phyloP scores from a whole-genome alignment of 768 basidiomycete genomes.

The Termitomyces heimii region DNA sequence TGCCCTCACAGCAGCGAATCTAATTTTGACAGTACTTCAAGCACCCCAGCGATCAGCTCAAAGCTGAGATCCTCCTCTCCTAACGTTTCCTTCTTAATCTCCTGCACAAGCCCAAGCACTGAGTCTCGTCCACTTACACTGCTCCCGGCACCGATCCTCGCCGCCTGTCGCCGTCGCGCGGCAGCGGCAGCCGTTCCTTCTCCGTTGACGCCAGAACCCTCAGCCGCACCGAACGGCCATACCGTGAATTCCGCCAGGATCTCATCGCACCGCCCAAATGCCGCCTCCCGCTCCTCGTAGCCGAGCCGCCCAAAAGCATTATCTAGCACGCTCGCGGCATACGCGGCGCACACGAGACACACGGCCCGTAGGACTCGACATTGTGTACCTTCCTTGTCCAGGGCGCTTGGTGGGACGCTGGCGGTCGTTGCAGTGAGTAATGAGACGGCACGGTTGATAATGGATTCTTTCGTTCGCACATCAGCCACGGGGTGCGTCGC shows the following conservation, averaged over 20 bases:
- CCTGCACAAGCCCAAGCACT: constrained; percentile 67
- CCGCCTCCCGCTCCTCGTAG: constrained; percentile 91
- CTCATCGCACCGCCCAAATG: constrained; percentile 92
- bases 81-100: constrained; percentile 66
- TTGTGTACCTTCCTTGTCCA: constrained; percentile 73
- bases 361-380: constrained; percentile 79
- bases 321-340: constrained; percentile 92
- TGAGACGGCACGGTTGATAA: constrained; percentile 69
- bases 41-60: constrained; percentile 87
- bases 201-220: constrained; percentile 12
- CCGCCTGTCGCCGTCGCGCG: constrained; percentile 28
- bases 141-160: constrained; percentile 40
- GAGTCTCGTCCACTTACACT: constrained; percentile 52
- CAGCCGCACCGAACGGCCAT: constrained; percentile 74
- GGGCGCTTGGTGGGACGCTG: constrained; percentile 67
- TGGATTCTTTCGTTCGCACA: constrained; percentile 80
- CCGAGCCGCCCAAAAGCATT: constrained; percentile 85
- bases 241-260: constrained; percentile 84
- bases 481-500: constrained; percentile 98
- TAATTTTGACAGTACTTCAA: constrained; percentile 90
- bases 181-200: constrained; percentile 22
- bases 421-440: constrained; percentile 82
- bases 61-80: constrained; percentile 78
- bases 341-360: constrained; percentile 84
- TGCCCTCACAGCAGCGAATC: constrained; percentile 67